Conservation (phyloP, 139 green algal genomes). For the Spirogloea muscicola region DNA sequence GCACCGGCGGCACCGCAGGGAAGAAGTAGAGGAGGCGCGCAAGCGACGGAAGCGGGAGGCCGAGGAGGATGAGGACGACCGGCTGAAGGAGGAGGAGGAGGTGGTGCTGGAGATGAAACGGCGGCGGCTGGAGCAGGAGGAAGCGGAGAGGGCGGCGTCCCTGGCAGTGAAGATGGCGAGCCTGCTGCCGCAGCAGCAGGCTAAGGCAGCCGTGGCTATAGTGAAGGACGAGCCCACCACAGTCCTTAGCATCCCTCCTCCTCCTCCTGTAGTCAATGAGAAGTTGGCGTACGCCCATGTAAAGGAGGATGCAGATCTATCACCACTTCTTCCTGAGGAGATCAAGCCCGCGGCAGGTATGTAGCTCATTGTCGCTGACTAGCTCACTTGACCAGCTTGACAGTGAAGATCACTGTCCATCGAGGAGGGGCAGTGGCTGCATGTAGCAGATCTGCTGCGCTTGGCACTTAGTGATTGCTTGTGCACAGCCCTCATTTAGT, state of each 20-base stretch:
- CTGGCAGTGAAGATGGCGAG: constrained; percentile 2
- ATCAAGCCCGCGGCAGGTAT: too few species aligned
- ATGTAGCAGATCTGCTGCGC: too few species aligned
- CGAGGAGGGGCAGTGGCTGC: too few species aligned
- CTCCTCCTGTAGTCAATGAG: not conserved
- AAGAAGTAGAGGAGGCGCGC: constrained; percentile 16
- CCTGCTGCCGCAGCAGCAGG: not conserved
- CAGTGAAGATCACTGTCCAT: too few species aligned
- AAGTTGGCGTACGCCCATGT: too few species aligned
- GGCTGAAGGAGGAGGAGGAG: constrained; percentile 19
- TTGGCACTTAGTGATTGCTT: too few species aligned
- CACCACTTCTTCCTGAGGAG: too few species aligned
- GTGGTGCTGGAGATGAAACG: constrained; percentile 3
- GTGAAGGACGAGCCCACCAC: not conserved
- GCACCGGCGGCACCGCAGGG: constrained; percentile 8
- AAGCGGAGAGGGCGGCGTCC: too few species aligned
- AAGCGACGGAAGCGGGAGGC: constrained; percentile 25
- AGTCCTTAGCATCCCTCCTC: too few species aligned
- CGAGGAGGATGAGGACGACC: constrained; percentile 25
- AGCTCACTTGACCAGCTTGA: too few species aligned
- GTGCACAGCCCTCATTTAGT: too few species aligned
- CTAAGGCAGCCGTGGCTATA: not conserved
- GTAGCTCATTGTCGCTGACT: too few species aligned
- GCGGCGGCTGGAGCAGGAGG: constrained; percentile 19
- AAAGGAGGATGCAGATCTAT: not conserved